Percentiles rank a stretch among this genome's conserved stretches.
Conservation (phyloP, 2,329 filamentous ascomycete species). For the Didymella sp. region DNA sequence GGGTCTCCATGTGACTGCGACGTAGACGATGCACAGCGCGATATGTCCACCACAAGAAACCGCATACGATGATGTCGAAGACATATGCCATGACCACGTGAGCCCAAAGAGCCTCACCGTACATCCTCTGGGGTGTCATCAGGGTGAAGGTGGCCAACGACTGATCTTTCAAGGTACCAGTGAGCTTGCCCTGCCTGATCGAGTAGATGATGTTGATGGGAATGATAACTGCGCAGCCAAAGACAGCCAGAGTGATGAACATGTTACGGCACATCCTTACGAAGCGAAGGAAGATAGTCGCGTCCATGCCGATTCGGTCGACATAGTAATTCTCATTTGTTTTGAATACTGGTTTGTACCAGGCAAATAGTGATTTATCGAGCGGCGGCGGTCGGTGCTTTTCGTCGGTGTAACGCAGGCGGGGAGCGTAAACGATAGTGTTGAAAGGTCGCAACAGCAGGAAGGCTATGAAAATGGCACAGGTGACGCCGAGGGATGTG, state of each 20-base stretch:
- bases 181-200: conserved; percentile 22
- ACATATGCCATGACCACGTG: conserved; percentile 66
- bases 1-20: conserved; percentile 80
- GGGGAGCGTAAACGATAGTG: conserved; percentile 90
- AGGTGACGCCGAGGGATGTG: conserved; percentile 78
- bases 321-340: conserved; percentile 80
- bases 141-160: conserved; percentile 30
- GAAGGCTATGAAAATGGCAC: conserved; percentile 78
- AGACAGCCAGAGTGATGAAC: conserved; percentile 73
- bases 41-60: conserved; percentile 92
- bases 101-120: conserved; percentile 61
- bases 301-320: conserved; percentile 87
- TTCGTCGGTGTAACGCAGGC: conserved; percentile 89
- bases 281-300: conserved; percentile 87
- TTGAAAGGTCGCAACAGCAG: conserved; percentile 91
- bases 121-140: conserved; percentile 57
- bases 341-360: conserved; percentile 78
- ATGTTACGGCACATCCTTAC: conserved; percentile 91
- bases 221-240: conserved; percentile 79
- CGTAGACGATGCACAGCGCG: conserved; percentile 73
- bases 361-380: conserved; percentile 85
- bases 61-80: conserved; percentile 77
- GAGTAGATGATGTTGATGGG: conserved; percentile 71
- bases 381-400: conserved; percentile 87
- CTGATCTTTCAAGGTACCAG: conserved; percentile 12